Evolutionary conservation across 2,329 filamentous ascomycete species (phyloP), one percentile per base, ranked within the genome.

Genomic region (Chalaropsis ovoidea): DNA sequence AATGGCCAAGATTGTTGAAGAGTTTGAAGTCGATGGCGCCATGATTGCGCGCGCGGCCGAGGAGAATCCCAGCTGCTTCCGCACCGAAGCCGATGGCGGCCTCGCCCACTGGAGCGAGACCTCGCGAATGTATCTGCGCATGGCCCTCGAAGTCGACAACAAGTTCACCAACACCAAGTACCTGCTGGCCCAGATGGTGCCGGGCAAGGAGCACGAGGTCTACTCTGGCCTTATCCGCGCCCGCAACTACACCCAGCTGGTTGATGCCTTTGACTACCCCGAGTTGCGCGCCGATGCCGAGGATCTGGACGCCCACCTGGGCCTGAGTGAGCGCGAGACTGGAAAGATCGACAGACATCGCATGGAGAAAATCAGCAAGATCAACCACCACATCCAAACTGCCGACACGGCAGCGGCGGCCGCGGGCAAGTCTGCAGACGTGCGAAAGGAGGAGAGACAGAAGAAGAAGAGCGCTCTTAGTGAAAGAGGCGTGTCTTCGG

Each of bases 11-110:
- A 80, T 99, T 6, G 86, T 91, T 68, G 72, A 82, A 31, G 87
- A 96, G 73, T 96, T 83, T 72, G 87, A 86, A n/a, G 89, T 88
- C 5, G 92, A 97, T 72, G 93, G 92, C 5, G 94, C 90, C 68
- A 99, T 99, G 94, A 97, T 99, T 71, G 94, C 94, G 10, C 94
- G 90, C 2, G 83, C 90, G 2, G 94, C 94, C 0, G 94, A 99
- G 78, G 84, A 86, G 69, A 99, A 99, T 73, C 84, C 91, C 2
- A 95, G 89, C 69, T 92, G 89, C 72, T 99, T 99, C 78, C 82
- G 88, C 47, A 74, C 81, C 0, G 76, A 82, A 45, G 82, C 80
- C 0, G 82, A 89, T 49, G 91, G 90, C 11, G 90, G 89, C 0
- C 72, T 86, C 42, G 81, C 84, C 0, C 78, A 82, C 0, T 97